A percentile compares a stretch with the other conserved stretches of the same genome.
Conservation (phyloP, 2,329 filamentous ascomycete genomes). For the Apiospora pterosperma region DNA sequence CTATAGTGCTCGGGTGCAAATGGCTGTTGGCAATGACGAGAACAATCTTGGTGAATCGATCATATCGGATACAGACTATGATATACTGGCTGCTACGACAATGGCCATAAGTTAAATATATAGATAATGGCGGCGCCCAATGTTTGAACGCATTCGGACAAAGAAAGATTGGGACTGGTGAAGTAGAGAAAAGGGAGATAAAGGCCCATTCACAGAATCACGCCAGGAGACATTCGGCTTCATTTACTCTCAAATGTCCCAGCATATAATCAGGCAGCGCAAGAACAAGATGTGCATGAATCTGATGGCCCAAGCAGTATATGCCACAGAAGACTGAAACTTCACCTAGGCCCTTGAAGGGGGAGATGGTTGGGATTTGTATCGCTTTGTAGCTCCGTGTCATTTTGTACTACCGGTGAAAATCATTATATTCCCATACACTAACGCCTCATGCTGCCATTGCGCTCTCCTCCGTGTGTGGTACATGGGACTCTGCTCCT, state of each 20-base stretch:
- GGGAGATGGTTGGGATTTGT: neutral
- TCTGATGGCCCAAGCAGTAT: too few relatives aligned
- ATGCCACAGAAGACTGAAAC: too few relatives aligned
- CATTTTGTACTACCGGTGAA: constrained; percentile 9
- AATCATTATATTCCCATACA: constrained; percentile 11
- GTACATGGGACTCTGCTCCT: neutral
- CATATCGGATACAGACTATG: too few relatives aligned
- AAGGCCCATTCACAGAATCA: neutral
- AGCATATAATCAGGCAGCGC: neutral
- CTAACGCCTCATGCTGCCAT: constrained; percentile 7
- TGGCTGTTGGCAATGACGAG: neutral
- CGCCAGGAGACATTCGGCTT: neutral
- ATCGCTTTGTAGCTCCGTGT: constrained; percentile 1
- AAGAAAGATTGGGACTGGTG: neutral
- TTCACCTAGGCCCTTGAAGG: neutral
- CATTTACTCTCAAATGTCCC: neutral
- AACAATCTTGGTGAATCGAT: too few relatives aligned
- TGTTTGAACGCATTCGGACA: neutral
- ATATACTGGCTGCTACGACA: neutral
- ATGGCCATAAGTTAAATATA: neutral
- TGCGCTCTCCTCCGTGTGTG: constrained; percentile 1
- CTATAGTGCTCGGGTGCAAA: neutral
- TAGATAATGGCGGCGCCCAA: neutral
- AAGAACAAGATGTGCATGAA: neutral
- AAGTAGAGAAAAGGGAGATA: neutral